Conservation (phyloP, 1,284 basidiomycete genomes). For the Gomphus bonarii region DNA sequence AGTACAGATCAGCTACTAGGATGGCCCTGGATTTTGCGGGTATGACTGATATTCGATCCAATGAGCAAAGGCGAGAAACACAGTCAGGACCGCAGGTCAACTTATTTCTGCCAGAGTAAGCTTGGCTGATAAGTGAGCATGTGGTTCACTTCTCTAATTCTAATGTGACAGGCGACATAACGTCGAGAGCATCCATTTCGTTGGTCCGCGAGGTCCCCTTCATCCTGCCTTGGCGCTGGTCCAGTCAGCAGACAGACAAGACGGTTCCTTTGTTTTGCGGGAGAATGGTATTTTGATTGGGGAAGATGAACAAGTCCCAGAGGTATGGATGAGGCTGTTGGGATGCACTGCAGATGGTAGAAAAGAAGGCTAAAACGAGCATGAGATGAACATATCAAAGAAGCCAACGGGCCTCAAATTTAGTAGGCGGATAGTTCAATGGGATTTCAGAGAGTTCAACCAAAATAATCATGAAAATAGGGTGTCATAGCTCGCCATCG, state of each 20-base stretch:
- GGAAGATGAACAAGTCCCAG: conserved; percentile 58
- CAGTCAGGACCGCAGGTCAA: conserved; percentile 27
- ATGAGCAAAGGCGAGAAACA: conserved; percentile 11
- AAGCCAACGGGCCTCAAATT: too few relatives aligned
- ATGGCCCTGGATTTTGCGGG: conserved; percentile 61
- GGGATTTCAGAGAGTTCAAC: too few relatives aligned
- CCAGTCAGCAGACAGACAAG: conserved; percentile 51
- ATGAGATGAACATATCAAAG: too few relatives aligned
- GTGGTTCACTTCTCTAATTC: too few relatives aligned
- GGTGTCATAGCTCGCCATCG: too few relatives aligned
- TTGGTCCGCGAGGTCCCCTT: conserved; percentile 28
- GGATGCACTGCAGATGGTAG: conserved; percentile 25
- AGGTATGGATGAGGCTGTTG: conserved; percentile 51
- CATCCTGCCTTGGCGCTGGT: conserved; percentile 54
- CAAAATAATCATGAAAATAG: too few relatives aligned
- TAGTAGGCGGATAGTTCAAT: too few relatives aligned
- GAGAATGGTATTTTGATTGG: conserved; percentile 71
- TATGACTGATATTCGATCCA: conserved; percentile 18
- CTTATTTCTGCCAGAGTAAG: conserved; percentile 54
- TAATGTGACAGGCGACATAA: conserved; percentile 57
- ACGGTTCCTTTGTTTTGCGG: conserved; percentile 46
- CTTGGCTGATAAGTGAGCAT: too few relatives aligned
- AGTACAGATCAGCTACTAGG: conserved; percentile 48
- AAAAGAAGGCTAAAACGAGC: not conserved
- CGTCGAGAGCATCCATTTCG: conserved; percentile 64